These are phyloP conservation scores for Candida loeiensis DNA, from an alignment of 805 yeast species.

Conservation along the genomic window DNA sequence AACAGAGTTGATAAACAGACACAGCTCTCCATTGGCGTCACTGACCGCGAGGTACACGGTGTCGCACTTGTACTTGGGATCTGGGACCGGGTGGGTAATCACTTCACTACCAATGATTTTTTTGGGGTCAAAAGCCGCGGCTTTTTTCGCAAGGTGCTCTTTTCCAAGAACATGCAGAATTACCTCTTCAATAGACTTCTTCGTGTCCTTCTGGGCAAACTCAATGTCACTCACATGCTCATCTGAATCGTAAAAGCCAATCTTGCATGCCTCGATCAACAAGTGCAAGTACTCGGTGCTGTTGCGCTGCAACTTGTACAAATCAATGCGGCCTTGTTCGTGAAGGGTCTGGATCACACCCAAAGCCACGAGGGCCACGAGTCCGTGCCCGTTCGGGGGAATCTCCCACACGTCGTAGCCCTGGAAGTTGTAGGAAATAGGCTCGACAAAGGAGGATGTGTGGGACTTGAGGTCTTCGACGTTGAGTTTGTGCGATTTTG, in stretches of 20 bases:
- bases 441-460: conserved; percentile 60
- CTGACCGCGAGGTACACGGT: conserved; percentile 67
- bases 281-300: conserved; percentile 68
- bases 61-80: conserved; percentile 58
- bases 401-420: conserved; percentile 68
- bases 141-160: conserved; percentile 49
- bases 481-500: conserved; percentile 54
- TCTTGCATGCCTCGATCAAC: conserved; percentile 66
- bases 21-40: conserved; percentile 71
- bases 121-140: conserved; percentile 40
- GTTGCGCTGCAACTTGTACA: conserved; percentile 52
- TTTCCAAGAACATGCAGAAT: conserved; percentile 19
- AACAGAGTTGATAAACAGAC: conserved; percentile 76
- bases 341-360: conserved; percentile 62
- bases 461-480: conserved; percentile 56
- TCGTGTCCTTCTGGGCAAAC: conserved; percentile 25
- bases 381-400: conserved; percentile 83
- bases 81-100: conserved; percentile 53
- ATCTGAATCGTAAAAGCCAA: conserved; percentile 72
- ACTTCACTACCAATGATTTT: conserved; percentile 40
- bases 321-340: conserved; percentile 36
- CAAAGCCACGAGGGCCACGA: conserved; percentile 67
- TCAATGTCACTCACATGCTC: conserved; percentile 66
- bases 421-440: conserved; percentile 51
- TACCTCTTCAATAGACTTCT: conserved; percentile 16